Conservation (phyloP, 495 filamentous ascomycete genomes). For the Massariosphaeria phaeospora region DNA sequence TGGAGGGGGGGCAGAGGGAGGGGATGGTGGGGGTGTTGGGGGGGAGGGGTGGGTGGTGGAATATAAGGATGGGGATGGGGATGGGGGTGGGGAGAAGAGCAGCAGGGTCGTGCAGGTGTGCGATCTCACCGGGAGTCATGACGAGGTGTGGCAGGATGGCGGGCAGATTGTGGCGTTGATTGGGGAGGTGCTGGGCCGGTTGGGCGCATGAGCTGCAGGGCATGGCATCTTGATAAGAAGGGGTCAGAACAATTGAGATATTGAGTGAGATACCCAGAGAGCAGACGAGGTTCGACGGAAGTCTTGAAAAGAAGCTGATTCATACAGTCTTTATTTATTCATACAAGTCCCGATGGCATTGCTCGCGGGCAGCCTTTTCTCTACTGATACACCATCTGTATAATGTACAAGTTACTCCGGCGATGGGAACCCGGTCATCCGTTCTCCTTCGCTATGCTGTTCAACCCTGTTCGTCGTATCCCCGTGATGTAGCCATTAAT, state of each 20-base stretch:
- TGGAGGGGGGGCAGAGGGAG: conserved; percentile 51
- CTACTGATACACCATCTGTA: not conserved
- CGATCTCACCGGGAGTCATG: conserved; percentile 57
- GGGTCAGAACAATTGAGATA: too few relatives aligned
- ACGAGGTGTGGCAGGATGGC: conserved; percentile 55
- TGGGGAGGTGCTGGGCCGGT: conserved; percentile 14
- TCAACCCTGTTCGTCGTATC: not conserved
- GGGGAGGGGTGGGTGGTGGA: conserved; percentile 34
- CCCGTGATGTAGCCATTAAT: not conserved
- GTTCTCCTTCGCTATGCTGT: not conserved
- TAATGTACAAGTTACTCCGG: not conserved
- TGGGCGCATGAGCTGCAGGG: not conserved
- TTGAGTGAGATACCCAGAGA: too few relatives aligned
- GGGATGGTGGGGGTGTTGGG: conserved; percentile 44
- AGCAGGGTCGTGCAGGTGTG: conserved; percentile 35
- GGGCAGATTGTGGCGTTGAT: conserved; percentile 46
- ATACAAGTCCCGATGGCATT: not conserved
- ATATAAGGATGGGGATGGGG: conserved; percentile 2
- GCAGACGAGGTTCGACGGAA: too few relatives aligned
- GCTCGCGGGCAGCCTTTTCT: too few relatives aligned
- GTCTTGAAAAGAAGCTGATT: too few relatives aligned
- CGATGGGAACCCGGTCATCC: not conserved
- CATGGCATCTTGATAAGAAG: not conserved
- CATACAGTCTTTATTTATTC: not conserved
- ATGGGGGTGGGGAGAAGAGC: conserved; percentile 21